Evolutionary conservation across 2,329 filamentous ascomycete genomes (phyloP).

Genomic region (Gnomoniopsis smithogilvyi): DNA sequence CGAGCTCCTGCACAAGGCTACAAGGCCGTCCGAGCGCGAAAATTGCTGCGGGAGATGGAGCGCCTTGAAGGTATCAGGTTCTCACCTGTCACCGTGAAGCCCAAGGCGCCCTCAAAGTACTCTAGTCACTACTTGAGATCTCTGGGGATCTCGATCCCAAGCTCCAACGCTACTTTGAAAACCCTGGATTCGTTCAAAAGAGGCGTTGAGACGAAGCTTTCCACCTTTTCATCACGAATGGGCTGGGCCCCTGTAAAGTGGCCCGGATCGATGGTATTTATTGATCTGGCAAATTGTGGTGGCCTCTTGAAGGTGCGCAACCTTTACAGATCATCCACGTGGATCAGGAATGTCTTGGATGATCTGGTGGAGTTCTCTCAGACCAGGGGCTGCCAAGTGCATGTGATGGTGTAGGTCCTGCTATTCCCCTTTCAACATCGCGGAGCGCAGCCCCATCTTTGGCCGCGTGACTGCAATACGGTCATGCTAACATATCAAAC

Average conservation of each 20-base stretch:
- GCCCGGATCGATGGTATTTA: too few relatives aligned
- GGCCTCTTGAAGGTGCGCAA: too few relatives aligned
- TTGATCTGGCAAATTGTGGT: too few relatives aligned
- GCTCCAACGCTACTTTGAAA: too few relatives aligned
- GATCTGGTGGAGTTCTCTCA: neutral
- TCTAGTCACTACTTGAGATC: neutral
- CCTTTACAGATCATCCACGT: too few relatives aligned
- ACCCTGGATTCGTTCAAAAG: too few relatives aligned
- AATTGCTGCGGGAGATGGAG: neutral
- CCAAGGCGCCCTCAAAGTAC: neutral
- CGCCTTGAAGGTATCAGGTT: neutral
- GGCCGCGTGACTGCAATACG: neutral
- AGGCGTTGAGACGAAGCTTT: too few relatives aligned
- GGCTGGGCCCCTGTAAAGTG: too few relatives aligned
- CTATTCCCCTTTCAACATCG: neutral
- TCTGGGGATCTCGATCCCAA: neutral
- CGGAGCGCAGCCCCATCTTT: neutral
- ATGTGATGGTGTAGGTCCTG: neutral
- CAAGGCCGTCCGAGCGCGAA: neutral
- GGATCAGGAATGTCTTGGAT: too few relatives aligned
- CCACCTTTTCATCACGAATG: too few relatives aligned
- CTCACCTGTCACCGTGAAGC: neutral
- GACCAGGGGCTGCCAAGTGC: neutral
- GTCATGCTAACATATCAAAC: neutral
- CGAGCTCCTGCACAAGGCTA: neutral